These are phyloP conservation scores for Neurospora sp. DNA, from an alignment of 2,329 filamentous ascomycete species.

Conservation along the genomic window DNA sequence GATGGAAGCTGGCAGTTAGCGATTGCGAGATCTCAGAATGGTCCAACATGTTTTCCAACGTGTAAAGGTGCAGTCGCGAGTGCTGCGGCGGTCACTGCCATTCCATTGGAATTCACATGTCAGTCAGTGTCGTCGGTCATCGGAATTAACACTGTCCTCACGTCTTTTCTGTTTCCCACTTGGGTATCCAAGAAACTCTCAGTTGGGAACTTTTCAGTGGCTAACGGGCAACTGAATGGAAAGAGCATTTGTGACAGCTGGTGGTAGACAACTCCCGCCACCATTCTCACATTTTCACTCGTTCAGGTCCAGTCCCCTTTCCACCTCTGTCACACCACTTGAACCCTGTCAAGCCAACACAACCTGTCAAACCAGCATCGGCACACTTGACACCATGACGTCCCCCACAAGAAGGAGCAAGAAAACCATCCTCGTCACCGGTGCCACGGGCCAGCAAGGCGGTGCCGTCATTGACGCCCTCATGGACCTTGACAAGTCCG, in stretches of 20 bases:
- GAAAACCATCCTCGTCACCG: constrained; percentile 30
- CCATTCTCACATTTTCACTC: not conserved
- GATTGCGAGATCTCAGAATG: not conserved
- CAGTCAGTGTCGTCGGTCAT: not conserved
- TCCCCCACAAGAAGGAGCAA: constrained; percentile 21
- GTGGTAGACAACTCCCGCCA: not conserved
- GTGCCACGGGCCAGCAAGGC: constrained; percentile 39
- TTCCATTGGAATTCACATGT: not conserved
- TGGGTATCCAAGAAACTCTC: not conserved
- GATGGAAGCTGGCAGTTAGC: not conserved
- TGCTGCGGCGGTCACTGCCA: not conserved
- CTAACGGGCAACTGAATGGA: not conserved
- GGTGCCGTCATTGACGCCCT: constrained; percentile 32
- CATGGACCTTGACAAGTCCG: constrained; percentile 16
- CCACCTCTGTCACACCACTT: not conserved
- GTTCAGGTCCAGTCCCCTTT: not conserved
- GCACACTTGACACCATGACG: not conserved
- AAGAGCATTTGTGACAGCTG: not conserved
- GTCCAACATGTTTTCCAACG: not conserved
- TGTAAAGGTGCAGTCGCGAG: not conserved
- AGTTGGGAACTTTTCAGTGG: not conserved
- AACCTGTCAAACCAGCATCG: not conserved
- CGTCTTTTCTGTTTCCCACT: not conserved
- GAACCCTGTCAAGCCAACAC: not conserved
- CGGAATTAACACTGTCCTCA: not conserved